Evolutionary conservation across 108 stramenopile species (phyloP), one percentile per base, ranked within the genome.

Genomic region (Craspedostauros australis): DNA sequence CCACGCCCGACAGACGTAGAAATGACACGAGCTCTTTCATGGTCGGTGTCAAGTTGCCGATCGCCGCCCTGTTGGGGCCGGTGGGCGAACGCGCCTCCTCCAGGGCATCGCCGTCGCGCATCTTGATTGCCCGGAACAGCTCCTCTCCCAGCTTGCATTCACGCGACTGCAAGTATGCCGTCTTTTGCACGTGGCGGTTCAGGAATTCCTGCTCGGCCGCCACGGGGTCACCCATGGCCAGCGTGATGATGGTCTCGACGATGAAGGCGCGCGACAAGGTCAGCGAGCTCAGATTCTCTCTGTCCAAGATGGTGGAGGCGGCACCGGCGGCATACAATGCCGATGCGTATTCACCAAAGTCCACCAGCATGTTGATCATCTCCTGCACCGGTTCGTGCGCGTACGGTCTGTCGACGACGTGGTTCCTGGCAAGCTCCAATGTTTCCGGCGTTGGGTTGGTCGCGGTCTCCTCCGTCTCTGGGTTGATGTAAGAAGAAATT

Each of bases 111-210:
- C 29, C 33, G 50, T 88, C 82, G 53, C 87, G 70, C 24, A 32
- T 58, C 33, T 80, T 79, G 39, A 86, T 67, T 7, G 89, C 93
- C 28, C 84, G 70, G 37, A 91, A 77, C 45, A 94, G 70, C 50
- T 94, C 87, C 59, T 94, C 93, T n/a, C 73, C 75, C 47, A 91
- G 53, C n/a, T 88, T 84, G 54, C 93, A 91, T 57, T 94, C 89
- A 4, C 84, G 52, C n/a, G 85, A 79, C 1, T 67, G 40, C 25
- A 94, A 46, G 33, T 94, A 94, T 4, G 65, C 32, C 2, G 78
- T 76, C 11, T 72, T 60, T 67, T 94, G 93, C 25, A 88, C 66
- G 62, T 94, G 93, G n/a, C 80, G 65, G n/a, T 73, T 53, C 55
- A 84, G 54, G 55, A 88, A 94, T n/a, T 77, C 50, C 38, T 79